Evolutionary conservation across 257 asterid genomes (phyloP).

Genomic region (Nicotiana undulata): DNA sequence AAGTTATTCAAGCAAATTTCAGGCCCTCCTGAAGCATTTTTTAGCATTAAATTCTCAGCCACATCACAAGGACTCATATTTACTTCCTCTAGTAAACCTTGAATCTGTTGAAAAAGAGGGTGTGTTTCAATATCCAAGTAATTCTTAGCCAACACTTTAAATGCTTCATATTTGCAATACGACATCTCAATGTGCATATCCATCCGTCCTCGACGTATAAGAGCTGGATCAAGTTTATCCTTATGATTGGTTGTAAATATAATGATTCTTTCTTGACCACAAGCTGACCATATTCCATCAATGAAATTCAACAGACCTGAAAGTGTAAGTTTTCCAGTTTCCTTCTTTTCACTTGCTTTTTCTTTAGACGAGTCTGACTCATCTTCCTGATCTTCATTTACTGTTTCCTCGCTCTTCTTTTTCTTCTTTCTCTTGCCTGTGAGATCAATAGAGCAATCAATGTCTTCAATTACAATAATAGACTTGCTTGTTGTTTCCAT

Average conservation of each 20-base stretch:
- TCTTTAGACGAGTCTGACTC: background rate
- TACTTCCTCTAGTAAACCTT: slow-evolving; percentile 1
- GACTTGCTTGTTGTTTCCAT: slow-evolving; percentile 9
- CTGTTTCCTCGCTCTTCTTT: background rate
- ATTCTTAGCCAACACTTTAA: slow-evolving; percentile 4
- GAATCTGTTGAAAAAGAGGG: background rate
- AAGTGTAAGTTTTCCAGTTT: background rate
- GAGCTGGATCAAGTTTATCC: slow-evolving; percentile 5
- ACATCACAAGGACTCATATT: slow-evolving; percentile 1
- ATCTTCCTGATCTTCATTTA: background rate
- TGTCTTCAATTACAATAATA: background rate
- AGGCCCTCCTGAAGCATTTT: background rate
- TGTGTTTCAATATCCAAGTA: slow-evolving; percentile 4
- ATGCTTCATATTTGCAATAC: slow-evolving; percentile 2
- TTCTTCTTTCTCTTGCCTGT: background rate
- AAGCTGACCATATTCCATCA: slow-evolving; percentile 1
- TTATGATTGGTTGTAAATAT: background rate
- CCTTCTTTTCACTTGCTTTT: background rate
- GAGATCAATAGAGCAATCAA: background rate
- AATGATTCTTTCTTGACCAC: background rate
- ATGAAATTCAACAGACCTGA: slow-evolving; percentile 1
- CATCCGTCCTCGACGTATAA: background rate
- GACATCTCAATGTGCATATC: slow-evolving; percentile 11
- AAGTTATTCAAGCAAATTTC: slow-evolving; percentile 7
- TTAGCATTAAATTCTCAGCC: slow-evolving; percentile 9